Evolutionary conservation across 371 early-diverging fungal genomes (phyloP), one percentile per base, ranked within the genome.

Genomic region (Mortierella polycephala): DNA sequence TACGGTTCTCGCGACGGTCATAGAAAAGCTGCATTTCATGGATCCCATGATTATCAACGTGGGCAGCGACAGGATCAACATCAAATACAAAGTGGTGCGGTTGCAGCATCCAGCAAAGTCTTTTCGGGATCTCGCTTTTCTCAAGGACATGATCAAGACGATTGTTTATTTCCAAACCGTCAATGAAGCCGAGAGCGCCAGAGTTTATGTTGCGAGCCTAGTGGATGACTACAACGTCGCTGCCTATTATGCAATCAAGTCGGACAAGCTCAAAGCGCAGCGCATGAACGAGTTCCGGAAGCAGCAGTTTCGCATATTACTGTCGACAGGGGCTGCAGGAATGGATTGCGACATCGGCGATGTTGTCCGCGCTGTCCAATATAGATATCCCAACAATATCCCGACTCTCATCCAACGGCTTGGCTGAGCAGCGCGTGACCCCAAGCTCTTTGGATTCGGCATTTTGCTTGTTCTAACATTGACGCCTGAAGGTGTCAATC

Each of bases 291-390:
- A 10, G 12, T 60, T 60, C 51, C 8, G 5, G 18, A 30, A 23
- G 12, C 30, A n/a, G 39, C 5, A 2, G 10, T 14, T 10, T 14
- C 23, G 4, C 3, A 47, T 60, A 14, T 12, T 60, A 18, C 10
- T 60, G 30, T 42, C 60, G 50, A 60, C 60, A 13, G 60, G 50
- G 30, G 60, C 60, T 37, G 60, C 60, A 37, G 60, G 60, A 14
- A 60, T 60, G 50, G 60, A 51, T 12, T 60, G 60, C 8, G 49
- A 60, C 16, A 21, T 49, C 49, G 30, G 50, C 37, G 51, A 60
- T 50, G 60, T 60, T n/a, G 13, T 47, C 13, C 47, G 60, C 1
- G 60, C 50, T 9, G 60, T 60, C 3, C 60, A 60, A 37, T 60
- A 37, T 47, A 40, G 51, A 40, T 20, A 21, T 30, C 60, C 60